A percentile compares a stretch with the other conserved stretches of the same genome.
These are phyloP conservation scores for Sarocladiaceae sp. DNA, from an alignment of 2,329 filamentous ascomycete genomes.

Conservation along the genomic window DNA sequence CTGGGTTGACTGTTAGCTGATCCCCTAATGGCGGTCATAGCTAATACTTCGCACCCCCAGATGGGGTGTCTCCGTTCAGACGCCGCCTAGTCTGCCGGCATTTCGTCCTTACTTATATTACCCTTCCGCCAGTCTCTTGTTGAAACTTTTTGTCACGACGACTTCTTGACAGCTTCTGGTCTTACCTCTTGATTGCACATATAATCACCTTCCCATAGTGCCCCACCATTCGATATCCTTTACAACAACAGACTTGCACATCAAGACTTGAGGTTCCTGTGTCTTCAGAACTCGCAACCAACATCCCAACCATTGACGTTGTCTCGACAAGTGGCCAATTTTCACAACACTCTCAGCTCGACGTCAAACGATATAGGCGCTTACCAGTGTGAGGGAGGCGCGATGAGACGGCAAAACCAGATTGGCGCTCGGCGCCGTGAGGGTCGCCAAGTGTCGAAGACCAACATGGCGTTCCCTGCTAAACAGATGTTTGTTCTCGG, in stretches of 20 bases:
- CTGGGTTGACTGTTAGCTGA: conserved; percentile 4
- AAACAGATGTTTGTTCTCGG: conserved; percentile 50
- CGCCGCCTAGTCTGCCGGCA: conserved; percentile 9
- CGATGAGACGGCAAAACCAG: conserved; percentile 3
- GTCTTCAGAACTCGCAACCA: too few relatives aligned
- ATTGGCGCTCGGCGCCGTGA: not conserved
- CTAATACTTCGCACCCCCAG: not conserved
- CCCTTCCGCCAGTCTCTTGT: conserved; percentile 2
- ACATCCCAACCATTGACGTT: too few relatives aligned
- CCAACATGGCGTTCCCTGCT: conserved; percentile 30
- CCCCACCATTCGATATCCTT: not conserved
- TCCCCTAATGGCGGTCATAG: not conserved
- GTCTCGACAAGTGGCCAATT: too few relatives aligned
- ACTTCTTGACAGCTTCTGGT: not conserved
- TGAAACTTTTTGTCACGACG: not conserved
- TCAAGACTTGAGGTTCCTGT: not conserved
- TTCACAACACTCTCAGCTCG: too few relatives aligned
- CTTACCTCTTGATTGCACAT: not conserved
- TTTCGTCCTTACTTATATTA: conserved; percentile 7
- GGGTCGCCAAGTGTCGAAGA: conserved; percentile 16
- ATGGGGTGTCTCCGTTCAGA: not conserved
- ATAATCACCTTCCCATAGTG: not conserved
- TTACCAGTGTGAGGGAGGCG: not conserved
- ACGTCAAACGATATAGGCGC: not conserved
- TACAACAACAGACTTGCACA: not conserved